phyloP scores from a whole-genome alignment of 345 rosid species.

The Iberis pinnata region DNA sequence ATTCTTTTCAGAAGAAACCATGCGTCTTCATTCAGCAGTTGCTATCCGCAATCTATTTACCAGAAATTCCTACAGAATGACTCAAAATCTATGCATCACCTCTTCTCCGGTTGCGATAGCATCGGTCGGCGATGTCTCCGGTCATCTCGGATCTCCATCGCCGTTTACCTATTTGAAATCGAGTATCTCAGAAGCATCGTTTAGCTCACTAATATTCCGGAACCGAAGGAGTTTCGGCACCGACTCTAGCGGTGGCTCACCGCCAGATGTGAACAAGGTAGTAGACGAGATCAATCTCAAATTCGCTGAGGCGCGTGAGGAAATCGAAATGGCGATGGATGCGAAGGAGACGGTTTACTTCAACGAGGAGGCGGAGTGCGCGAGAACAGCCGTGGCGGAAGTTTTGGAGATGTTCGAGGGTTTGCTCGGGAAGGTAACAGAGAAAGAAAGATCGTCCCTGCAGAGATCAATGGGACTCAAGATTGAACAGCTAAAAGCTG shows the following conservation, averaged over 20 bases:
- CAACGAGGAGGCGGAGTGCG: constrained; percentile 88
- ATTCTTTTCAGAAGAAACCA: constrained; percentile 6
- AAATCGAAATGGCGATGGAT: constrained; percentile 95
- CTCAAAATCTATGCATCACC: constrained; percentile 18
- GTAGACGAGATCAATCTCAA: constrained; percentile 82
- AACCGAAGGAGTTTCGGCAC: constrained; percentile 26
- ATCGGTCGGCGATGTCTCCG: constrained; percentile 11
- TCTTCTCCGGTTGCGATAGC: constrained; percentile 9
- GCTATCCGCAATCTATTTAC: constrained; percentile 34
- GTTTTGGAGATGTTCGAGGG: constrained; percentile 57
- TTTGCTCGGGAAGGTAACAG: constrained; percentile 51
- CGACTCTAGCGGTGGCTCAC: constrained; percentile 25
- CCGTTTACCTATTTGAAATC: constrained; percentile 5
- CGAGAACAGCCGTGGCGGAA: constrained; percentile 66
- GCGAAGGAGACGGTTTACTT: constrained; percentile 91
- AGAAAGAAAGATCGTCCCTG: constrained; percentile 50
- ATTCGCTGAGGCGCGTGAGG: constrained; percentile 98
- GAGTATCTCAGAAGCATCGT: constrained; percentile 11
- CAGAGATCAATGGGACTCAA: constrained; percentile 93
- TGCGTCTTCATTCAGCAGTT: constrained; percentile 37
- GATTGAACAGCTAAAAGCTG: constrained; percentile 95
- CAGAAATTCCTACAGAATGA: constrained; percentile 23
- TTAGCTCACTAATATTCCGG: neutral
- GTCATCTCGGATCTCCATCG: constrained; percentile 18
- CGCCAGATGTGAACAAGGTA: constrained; percentile 52